phyloP scores from a whole-genome alignment of 108 stramenopile genomes.

The Skeletonema marinoi region DNA sequence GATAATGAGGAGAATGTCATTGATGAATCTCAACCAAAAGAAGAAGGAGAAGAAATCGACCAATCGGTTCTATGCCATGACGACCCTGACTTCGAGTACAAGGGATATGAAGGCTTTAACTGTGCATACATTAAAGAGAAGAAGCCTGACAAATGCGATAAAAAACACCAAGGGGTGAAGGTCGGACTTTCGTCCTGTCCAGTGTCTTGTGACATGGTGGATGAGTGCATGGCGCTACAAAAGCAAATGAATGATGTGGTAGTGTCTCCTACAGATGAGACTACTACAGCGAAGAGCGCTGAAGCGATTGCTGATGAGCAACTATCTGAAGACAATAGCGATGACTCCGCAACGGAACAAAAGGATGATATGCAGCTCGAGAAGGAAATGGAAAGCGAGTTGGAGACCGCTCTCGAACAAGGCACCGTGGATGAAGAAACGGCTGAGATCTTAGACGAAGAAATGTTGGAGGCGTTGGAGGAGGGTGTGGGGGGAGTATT shows the following conservation, averaged over 20 bases:
- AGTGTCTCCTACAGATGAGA: not conserved
- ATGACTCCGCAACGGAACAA: not conserved
- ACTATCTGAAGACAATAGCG: not conserved
- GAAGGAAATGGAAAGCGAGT: conserved; percentile 8
- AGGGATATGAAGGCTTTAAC: conserved; percentile 16
- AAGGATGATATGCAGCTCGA: conserved; percentile 10
- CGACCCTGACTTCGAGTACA: conserved; percentile 30
- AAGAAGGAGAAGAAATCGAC: not conserved
- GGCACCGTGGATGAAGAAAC: conserved; percentile 10
- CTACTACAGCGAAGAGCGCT: not conserved
- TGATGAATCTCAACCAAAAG: not conserved
- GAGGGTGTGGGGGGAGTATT: conserved; percentile 5
- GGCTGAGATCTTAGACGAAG: conserved; percentile 9
- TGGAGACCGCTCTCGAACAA: not conserved
- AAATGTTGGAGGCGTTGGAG: conserved; percentile 14
- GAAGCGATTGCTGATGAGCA: not conserved
- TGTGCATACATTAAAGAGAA: conserved; percentile 33
- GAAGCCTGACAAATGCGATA: conserved; percentile 35
- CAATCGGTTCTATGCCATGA: conserved; percentile 4
- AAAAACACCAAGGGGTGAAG: conserved; percentile 16
- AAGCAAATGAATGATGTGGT: not conserved
- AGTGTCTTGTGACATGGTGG: conserved; percentile 23
- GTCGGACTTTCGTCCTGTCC: conserved; percentile 29
- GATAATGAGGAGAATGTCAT: not conserved
- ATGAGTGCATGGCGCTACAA: conserved; percentile 15